These are phyloP conservation scores for Aureobasidium sp. DNA, from an alignment of 2,329 filamentous ascomycete species.

Conservation along the genomic window DNA sequence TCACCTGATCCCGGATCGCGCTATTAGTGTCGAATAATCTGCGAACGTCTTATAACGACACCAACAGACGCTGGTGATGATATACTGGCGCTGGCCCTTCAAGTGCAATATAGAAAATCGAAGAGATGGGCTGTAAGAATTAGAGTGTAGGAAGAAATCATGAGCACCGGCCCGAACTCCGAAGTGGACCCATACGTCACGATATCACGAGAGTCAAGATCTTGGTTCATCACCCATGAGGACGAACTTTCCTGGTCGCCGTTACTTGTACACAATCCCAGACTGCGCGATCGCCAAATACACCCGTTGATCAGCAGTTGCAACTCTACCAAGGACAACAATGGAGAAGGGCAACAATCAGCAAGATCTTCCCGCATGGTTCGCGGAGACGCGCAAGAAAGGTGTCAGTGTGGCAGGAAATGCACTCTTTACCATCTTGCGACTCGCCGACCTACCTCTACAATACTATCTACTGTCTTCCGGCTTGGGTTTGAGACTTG, in stretches of 20 bases:
- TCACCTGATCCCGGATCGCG: too few relatives aligned
- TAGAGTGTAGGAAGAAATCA: too few relatives aligned
- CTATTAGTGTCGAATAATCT: too few relatives aligned
- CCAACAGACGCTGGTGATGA: too few relatives aligned
- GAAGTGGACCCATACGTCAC: too few relatives aligned
- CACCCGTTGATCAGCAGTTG: background rate
- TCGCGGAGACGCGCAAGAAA: slow-evolving; percentile 13
- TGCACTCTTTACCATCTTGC: slow-evolving; percentile 14
- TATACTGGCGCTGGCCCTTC: too few relatives aligned
- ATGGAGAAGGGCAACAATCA: background rate
- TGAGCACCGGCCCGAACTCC: too few relatives aligned
- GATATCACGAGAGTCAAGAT: background rate
- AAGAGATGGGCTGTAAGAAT: too few relatives aligned
- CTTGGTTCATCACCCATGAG: background rate
- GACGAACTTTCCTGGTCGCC: background rate
- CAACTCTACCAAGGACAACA: background rate
- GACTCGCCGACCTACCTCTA: slow-evolving; percentile 16
- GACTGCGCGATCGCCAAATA: background rate
- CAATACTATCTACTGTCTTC: slow-evolving; percentile 17
- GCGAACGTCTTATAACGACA: too few relatives aligned
- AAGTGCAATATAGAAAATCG: too few relatives aligned
- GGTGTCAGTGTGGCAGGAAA: slow-evolving; percentile 12
- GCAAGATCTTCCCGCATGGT: slow-evolving; percentile 13
- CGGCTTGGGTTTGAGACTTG: slow-evolving; percentile 6
- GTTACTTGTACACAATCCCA: background rate